Evolutionary conservation across 768 basidiomycete genomes (phyloP).

Genomic region (Lactarius tabidus): DNA sequence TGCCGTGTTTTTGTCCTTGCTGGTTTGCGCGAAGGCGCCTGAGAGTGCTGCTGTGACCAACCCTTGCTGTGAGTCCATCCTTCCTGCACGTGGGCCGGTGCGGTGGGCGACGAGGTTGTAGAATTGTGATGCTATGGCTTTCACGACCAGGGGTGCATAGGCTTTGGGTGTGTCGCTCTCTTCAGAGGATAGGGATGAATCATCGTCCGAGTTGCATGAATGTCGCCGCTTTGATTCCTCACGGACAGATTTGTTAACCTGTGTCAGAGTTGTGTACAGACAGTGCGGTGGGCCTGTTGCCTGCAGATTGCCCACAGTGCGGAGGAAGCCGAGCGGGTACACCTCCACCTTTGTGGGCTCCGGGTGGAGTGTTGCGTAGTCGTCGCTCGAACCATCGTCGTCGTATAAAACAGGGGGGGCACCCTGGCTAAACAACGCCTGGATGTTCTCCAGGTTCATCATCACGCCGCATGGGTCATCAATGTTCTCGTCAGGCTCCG

Average conservation of each 20-base stretch:
- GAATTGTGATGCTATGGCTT: background rate
- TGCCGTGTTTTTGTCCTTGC: background rate
- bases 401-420: no score
- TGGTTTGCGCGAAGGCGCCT: background rate
- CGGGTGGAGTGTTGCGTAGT: no score
- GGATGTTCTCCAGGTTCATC: no score
- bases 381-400: no score
- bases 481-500: no score
- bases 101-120: background rate
- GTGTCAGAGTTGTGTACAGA: background rate
- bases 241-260: background rate
- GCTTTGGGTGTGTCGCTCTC: no score
- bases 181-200: no score
- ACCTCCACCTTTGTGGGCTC: background rate
- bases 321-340: background rate
- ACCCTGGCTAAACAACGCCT: background rate
- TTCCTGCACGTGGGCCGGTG: background rate
- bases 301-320: background rate
- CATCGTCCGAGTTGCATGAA: no score
- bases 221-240: no score
- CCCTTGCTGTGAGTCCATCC: background rate
- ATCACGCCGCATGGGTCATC: no score
- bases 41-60: background rate
- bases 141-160: background rate
- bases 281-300: background rate